Base-by-base conservation (phyloP, 108 stramenopile genomes). In the Tribonema minus region DNA sequence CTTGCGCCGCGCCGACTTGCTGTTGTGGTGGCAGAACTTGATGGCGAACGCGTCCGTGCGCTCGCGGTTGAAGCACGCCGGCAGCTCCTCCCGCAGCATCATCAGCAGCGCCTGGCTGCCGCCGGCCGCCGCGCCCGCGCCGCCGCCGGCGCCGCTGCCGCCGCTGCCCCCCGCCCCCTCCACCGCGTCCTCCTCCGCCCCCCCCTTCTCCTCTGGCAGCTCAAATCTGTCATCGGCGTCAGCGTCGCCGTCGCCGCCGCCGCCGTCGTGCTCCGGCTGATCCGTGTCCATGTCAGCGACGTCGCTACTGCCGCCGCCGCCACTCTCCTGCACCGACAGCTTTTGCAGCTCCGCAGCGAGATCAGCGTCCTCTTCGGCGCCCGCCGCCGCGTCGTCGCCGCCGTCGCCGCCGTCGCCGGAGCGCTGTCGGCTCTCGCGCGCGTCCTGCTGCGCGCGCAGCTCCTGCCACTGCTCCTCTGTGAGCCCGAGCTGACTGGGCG, bases 21-120 rank as follows among this genome's bases (percentile, higher is more conserved):
- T 61, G 71, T 72, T 72, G 33, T 61, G 60, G 61, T 54, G 61
- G 61, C 71, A 72, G 61, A 61, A 72, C 29, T 72, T 72, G 39
- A 93, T 91, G 6, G 93, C 90, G 32, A 97, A 75, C 64, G 92
- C 95, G 81, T 97, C 96, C 30, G 91, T 78, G 71, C 89, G 88
- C 36, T 93, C 92, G 71, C 92, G 85, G 46, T 91, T 87, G 75
- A 87, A 79, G 67, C 93, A 94, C 67, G 93, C 91, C 3, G 94
- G 93, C 23, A 97, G 86, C 68, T 94, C 93, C 76, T 95, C 91
- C 66, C 93, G 92, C 58, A 97, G 74, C 37, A 97, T 86, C 9
- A 91, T 87, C 81, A 81, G 89, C 7, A 96, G 87, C 74, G 64
- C n/a, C 40, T 63, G 37, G 63, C 65, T 75, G 27, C 73, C 39